phyloP scores from a whole-genome alignment of 169 alveolate genomes.

The Plasmodium gonderi region DNA sequence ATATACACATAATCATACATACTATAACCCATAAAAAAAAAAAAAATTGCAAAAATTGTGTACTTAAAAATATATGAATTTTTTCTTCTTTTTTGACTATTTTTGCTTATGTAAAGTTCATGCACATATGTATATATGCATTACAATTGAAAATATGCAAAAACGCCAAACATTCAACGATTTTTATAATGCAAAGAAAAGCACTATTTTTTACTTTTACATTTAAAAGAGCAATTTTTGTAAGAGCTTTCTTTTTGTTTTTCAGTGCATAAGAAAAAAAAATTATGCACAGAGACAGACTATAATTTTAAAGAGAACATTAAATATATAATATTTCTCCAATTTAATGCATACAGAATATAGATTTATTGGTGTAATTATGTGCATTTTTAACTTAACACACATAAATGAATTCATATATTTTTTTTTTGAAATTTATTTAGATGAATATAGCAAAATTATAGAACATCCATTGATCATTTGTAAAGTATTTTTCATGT shows the following conservation, averaged over 20 bases:
- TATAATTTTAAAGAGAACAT: neutral
- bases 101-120: neutral
- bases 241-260: neutral
- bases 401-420: neutral
- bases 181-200: neutral
- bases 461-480: constrained; percentile 3
- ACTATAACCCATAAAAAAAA: neutral
- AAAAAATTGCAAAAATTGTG: neutral
- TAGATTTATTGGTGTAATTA: neutral
- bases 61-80: too few species aligned
- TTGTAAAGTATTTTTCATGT: neutral
- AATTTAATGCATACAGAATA: neutral
- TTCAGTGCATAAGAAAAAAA: neutral
- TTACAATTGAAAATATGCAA: neutral
- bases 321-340: neutral
- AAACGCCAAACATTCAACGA: neutral
- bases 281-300: too few species aligned
- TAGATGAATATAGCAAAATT: neutral
- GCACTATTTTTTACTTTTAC: neutral
- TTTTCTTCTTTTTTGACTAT: neutral
- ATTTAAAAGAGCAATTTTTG: neutral
- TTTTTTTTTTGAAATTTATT: neutral
- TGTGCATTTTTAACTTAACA: constrained; percentile 4
- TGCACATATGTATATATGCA: neutral
- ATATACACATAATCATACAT: neutral